phyloP scores from a whole-genome alignment of 495 filamentous ascomycete species.

The Cladorrhinum samala region DNA sequence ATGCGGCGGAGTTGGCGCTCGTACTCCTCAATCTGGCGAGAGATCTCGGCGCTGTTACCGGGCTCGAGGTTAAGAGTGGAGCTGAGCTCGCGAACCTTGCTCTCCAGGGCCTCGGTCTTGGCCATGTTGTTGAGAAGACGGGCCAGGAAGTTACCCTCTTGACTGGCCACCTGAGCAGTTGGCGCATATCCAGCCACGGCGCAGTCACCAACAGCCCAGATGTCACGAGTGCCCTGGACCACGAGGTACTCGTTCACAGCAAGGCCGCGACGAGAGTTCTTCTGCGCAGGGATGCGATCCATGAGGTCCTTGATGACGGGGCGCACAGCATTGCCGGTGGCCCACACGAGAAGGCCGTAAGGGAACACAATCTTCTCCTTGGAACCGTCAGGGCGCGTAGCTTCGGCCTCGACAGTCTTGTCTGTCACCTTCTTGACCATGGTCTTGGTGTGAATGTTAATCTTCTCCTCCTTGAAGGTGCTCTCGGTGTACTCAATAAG shows the following conservation, averaged over 20 bases:
- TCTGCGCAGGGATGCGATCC: slow-evolving; percentile 85
- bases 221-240: slow-evolving; percentile 90
- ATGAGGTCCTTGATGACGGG: slow-evolving; percentile 85
- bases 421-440: slow-evolving; percentile 97
- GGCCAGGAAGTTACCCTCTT: slow-evolving; percentile 93
- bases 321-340: slow-evolving; percentile 92
- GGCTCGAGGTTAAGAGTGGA: slow-evolving; percentile 44
- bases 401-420: slow-evolving; percentile 88
- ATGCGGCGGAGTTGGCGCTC: slow-evolving; percentile 81
- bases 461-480: slow-evolving; percentile 97
- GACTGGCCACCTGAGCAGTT: slow-evolving; percentile 91
- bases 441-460: slow-evolving; percentile 94
- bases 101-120: slow-evolving; percentile 75
- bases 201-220: slow-evolving; percentile 82
- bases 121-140: slow-evolving; percentile 98
- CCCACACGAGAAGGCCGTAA: slow-evolving; percentile 96
- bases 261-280: slow-evolving; percentile 88
- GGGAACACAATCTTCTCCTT: slow-evolving; percentile 77
- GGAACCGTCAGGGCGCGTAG: slow-evolving; percentile 75
- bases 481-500: slow-evolving; percentile 98
- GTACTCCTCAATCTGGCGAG: slow-evolving; percentile 72
- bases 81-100: slow-evolving; percentile 58
- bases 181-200: slow-evolving; percentile 95
- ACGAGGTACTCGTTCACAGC: slow-evolving; percentile 98
- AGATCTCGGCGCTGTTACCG: slow-evolving; percentile 54